phyloP scores from a whole-genome alignment of 2,329 filamentous ascomycete genomes.

The Cladophialophora carrionii region DNA sequence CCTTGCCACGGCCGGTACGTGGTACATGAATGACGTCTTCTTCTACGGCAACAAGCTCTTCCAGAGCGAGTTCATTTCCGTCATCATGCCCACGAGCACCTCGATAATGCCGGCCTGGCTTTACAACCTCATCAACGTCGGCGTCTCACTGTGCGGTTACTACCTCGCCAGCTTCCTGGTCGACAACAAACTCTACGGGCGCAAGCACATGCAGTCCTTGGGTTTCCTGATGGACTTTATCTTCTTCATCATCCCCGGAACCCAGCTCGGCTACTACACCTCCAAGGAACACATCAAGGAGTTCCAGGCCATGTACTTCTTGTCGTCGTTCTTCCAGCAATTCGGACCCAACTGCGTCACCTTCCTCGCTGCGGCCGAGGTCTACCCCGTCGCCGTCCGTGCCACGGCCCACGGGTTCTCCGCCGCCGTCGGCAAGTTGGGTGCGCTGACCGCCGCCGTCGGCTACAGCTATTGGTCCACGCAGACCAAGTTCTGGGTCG shows the following conservation, averaged over 20 bases:
- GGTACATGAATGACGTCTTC: conserved; percentile 98
- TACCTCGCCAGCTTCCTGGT: conserved; percentile 84
- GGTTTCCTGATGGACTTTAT: conserved; percentile 93
- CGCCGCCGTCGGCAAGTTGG: conserved; percentile 86
- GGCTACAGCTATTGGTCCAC: conserved; percentile 95
- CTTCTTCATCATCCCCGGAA: conserved; percentile 88
- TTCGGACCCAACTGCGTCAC: conserved; percentile 96
- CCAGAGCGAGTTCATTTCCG: conserved; percentile 84
- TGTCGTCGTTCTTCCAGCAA: conserved; percentile 98
- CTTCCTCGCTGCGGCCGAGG: conserved; percentile 93
- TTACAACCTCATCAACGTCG: conserved; percentile 90
- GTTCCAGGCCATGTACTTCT: conserved; percentile 97
- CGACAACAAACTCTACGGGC: conserved; percentile 94
- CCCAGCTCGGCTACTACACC: conserved; percentile 84
- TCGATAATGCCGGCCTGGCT: conserved; percentile 86
- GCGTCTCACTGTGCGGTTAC: conserved; percentile 83
- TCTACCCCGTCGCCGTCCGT: conserved; percentile 92
- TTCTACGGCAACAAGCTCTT: conserved; percentile 99
- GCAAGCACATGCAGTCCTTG: conserved; percentile 94
- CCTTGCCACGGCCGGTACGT: conserved; percentile 80
- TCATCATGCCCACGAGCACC: conserved; percentile 69
- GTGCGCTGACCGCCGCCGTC: conserved; percentile 82
- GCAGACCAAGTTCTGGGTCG: conserved; percentile 59
- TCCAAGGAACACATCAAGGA: conserved; percentile 69
- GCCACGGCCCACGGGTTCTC: conserved; percentile 93